Evolutionary conservation across 371 early-diverging fungal species (phyloP), one percentile per base, ranked within the genome.

Genomic region (Mortierella sp.): DNA sequence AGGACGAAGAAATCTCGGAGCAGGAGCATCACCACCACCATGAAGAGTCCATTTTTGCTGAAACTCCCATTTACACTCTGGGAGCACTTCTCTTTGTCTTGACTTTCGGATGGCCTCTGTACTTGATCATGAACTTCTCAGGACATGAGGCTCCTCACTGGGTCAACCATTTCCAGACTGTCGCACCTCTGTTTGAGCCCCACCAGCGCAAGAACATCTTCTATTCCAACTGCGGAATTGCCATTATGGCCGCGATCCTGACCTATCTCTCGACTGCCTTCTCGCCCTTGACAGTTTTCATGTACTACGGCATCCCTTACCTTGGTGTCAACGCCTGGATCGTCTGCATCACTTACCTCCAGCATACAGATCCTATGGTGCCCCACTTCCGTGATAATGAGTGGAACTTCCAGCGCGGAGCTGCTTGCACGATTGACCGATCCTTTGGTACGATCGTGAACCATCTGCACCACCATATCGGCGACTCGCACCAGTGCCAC

Each of bases 371-470:
- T 67, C 85, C 91, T 19, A 71, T 64, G 19, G 76, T 94, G 15
- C 95, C 95, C 23, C 93, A 94, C 65, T 95, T 90, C 83, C 72
- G 83, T 50, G 89, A 90, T 37, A 81, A 80, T 30, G 88, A 82
- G 52, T 95, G 92, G 91, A 87, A 87, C 84, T 94, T 94, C 80
- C 82, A 94, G 70, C 91, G 91, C 64, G 96, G 95, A 59, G 94
- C 95, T n/a, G 81, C 82, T 30, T 75, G 76, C 61, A 91, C 91
- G 49, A 85, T 95, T 24, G 96, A 95, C 72, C 92, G 95, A 54
- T 90, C 89, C 78, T 94, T 84, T 66, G 95, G 96, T 48, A 80
- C 78, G 65, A 65, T 94, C 60, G 80, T 94, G 71, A 88, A 94
- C 83, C 79, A 83, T 80, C 86, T 90, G 78, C 85, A 90, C 80